Base-by-base conservation (phyloP, 2,329 filamentous ascomycete genomes). In the Pyricularia grisea region DNA sequence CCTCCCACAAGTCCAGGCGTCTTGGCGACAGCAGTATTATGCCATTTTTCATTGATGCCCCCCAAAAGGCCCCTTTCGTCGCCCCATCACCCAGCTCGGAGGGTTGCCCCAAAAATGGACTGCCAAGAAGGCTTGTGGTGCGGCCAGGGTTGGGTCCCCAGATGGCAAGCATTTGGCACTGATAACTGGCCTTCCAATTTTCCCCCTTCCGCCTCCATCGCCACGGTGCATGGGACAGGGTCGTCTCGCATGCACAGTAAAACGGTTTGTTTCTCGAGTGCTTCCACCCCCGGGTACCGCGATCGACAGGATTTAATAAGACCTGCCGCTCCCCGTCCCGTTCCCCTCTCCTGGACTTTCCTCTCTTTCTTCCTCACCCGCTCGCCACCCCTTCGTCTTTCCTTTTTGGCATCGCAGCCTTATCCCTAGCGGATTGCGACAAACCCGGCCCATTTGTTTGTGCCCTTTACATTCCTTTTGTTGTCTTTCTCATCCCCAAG, bases 91-190 rank as follows among this genome's bases (percentile, higher is more conserved):
- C n/a, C 7, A 28, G 33, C 65, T 67, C 65, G 65, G 65, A 58
- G 36, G 65, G 65, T 42, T 67, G 65, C 65, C 65, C 65, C 65
- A 55, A 66, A 67, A 50, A 27, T 25, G 65, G 36, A 27, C 23
- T n/a, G 65, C 65, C 65, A 67, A 67, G 65, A 67, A 67, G 36
- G 65, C 65, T 58, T 58, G 65, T 27, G 65, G 27, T 67, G 36
- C 36, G 23, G 23, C 23, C 65, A 67, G 65, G 65, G 65, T 33
- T 28, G 58, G 58, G 58, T 28, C 58, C 58, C 58, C n/a, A 61
- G 58, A 25, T 61, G 25, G 23, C 63, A 65, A n/a, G 61, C 28
- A 11, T 61, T 28, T 61, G n/a, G 23, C 10, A 42, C 14, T 36
- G 42, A 58, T 67, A 55, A 50, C 36, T 42, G 12, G 66, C 55